These are phyloP conservation scores for Cryptococcus wingfieldii DNA, from an alignment of 1,284 basidiomycete genomes.

Conservation along the genomic window DNA sequence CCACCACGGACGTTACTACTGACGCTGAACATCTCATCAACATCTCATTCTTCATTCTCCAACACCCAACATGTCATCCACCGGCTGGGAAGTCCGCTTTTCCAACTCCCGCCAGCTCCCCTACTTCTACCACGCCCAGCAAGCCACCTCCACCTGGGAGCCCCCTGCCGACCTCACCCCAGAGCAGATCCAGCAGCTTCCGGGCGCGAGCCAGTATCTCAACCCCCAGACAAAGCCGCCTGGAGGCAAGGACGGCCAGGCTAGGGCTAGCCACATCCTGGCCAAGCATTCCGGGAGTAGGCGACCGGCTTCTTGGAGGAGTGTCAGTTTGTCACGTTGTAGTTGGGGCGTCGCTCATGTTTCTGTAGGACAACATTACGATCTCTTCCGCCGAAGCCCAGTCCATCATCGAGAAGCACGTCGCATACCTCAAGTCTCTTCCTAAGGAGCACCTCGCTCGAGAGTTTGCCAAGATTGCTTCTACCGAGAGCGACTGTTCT, in stretches of 20 bases:
- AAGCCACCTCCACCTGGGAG: constrained; percentile 78
- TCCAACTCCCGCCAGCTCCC: constrained; percentile 72
- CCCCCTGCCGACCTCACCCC: constrained; percentile 62
- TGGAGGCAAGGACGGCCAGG: constrained; percentile 51
- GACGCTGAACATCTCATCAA: too few relatives aligned
- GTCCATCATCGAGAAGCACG: constrained; percentile 62
- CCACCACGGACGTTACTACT: too few relatives aligned
- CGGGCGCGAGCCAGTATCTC: constrained; percentile 63
- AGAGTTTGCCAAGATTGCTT: constrained; percentile 72
- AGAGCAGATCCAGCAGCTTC: constrained; percentile 61
- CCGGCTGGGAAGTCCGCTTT: constrained; percentile 72
- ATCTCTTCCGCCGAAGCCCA: constrained; percentile 87
- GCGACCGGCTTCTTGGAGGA: constrained; percentile 85
- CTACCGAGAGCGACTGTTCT: constrained; percentile 76
- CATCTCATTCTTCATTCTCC: too few relatives aligned
- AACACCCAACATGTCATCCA: constrained; percentile 4
- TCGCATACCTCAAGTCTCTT: constrained; percentile 34
- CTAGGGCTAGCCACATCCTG: constrained; percentile 89
- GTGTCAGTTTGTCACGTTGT: constrained; percentile 56
- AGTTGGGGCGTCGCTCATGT: neutral
- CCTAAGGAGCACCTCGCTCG: constrained; percentile 52
- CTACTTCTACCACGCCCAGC: constrained; percentile 81
- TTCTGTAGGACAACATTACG: constrained; percentile 69
- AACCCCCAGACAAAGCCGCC: constrained; percentile 7
- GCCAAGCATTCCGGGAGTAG: constrained; percentile 88